phyloP scores from a whole-genome alignment of 2,329 filamentous ascomycete species.

The Emericellopsis atlantica region DNA sequence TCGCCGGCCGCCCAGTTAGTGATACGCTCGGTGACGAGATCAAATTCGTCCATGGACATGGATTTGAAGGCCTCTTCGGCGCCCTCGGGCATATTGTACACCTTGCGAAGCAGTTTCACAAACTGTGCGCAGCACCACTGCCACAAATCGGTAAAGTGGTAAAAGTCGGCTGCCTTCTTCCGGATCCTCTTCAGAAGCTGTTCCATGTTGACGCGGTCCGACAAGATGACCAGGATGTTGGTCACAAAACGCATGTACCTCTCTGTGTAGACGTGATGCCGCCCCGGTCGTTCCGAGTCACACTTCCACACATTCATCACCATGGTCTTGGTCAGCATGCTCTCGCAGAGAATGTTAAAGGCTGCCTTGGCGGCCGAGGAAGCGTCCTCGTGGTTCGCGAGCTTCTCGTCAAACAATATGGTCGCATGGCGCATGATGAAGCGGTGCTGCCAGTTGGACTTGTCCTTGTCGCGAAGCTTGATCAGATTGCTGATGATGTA shows the following conservation, averaged over 20 bases:
- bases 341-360: conserved; percentile 60
- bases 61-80: conserved; percentile 44
- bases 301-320: conserved; percentile 92
- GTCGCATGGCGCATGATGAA: conserved; percentile 65
- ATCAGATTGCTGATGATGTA: conserved; percentile 39
- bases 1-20: conserved; percentile 37
- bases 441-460: conserved; percentile 90
- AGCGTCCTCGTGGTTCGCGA: not conserved
- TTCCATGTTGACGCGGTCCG: conserved; percentile 66
- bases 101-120: conserved; percentile 36
- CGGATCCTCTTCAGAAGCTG: conserved; percentile 66
- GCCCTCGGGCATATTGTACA: conserved; percentile 29
- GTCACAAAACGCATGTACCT: conserved; percentile 79
- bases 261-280: conserved; percentile 85
- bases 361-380: conserved; percentile 51
- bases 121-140: conserved; percentile 41
- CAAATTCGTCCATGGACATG: conserved; percentile 41
- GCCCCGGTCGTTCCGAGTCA: conserved; percentile 68
- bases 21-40: conserved; percentile 40
- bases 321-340: conserved; percentile 86
- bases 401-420: conserved; percentile 36
- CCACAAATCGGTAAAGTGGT: conserved; percentile 49
- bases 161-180: conserved; percentile 67
- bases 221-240: conserved; percentile 57
- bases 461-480: conserved; percentile 58